Conservation (phyloP, 1,284 basidiomycete genomes). For the Serendipita sp. region DNA sequence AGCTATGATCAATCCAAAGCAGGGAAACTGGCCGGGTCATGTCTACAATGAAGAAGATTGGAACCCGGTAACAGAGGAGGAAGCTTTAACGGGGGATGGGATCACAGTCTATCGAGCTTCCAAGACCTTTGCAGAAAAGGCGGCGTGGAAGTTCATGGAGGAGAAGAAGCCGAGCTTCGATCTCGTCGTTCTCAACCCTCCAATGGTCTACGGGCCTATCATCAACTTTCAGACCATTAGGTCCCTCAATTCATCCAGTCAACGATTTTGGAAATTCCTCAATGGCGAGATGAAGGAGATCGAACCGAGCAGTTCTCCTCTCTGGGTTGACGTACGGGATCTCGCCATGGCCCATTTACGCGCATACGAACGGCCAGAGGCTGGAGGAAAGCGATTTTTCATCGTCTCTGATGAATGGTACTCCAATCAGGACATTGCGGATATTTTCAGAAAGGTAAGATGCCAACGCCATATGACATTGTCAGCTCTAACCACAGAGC, state of each 20-base stretch:
- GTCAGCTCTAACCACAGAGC: background rate
- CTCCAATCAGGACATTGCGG: conserved; percentile 12
- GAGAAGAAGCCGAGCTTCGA: conserved; percentile 10
- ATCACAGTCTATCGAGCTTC: conserved; percentile 39
- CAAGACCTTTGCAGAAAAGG: conserved; percentile 56
- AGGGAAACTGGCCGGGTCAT: conserved; percentile 7
- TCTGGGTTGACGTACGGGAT: conserved; percentile 50
- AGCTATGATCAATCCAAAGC: conserved; percentile 27
- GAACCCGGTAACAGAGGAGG: conserved; percentile 44
- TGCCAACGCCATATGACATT: background rate
- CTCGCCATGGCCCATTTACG: conserved; percentile 43
- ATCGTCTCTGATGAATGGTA: conserved; percentile 23
- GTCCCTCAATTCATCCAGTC: conserved; percentile 38
- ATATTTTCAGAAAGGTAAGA: conserved; percentile 9
- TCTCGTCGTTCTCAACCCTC: conserved; percentile 9
- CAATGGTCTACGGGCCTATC: conserved; percentile 9
- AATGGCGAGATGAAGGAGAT: conserved; percentile 26
- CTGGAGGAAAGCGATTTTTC: conserved; percentile 47
- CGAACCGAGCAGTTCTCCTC: conserved; percentile 20
- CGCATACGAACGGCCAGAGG: conserved; percentile 39
- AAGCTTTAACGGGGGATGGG: conserved; percentile 32
- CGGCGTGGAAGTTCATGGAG: conserved; percentile 23
- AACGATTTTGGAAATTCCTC: conserved; percentile 24
- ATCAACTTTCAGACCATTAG: conserved; percentile 20
- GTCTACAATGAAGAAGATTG: conserved; percentile 39